Conservation (phyloP, 2,329 filamentous ascomycete genomes). For the Botryotinia convoluta region DNA sequence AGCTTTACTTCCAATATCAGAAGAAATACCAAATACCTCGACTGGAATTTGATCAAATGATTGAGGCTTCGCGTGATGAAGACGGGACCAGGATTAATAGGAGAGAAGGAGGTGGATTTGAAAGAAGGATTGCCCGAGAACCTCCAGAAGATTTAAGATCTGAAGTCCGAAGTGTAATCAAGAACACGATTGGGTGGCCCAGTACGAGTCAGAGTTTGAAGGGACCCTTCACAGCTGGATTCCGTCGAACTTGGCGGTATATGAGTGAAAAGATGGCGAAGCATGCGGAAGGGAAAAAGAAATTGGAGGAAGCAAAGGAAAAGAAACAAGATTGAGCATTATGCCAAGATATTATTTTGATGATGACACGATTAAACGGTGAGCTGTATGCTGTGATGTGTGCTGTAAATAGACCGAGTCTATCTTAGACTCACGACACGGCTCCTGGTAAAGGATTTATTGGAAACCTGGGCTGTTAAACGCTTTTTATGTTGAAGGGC, state of each 20-base stretch:
- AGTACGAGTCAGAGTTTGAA: slow-evolving; percentile 87
- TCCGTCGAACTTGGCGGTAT: slow-evolving; percentile 69
- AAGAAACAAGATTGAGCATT: slow-evolving; percentile 5
- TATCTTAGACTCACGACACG: slow-evolving; percentile 4
- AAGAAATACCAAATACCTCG: slow-evolving; percentile 83
- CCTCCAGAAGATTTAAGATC: slow-evolving; percentile 63
- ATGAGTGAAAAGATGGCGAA: slow-evolving; percentile 77
- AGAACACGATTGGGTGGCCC: slow-evolving; percentile 88
- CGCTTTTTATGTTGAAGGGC: background rate
- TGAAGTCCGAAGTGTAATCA: slow-evolving; percentile 73
- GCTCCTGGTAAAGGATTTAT: background rate
- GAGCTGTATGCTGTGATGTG: slow-evolving; percentile 12
- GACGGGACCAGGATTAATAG: slow-evolving; percentile 66
- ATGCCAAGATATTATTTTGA: slow-evolving; percentile 1
- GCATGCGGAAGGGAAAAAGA: slow-evolving; percentile 43
- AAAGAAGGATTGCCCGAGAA: slow-evolving; percentile 75
- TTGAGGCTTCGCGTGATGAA: slow-evolving; percentile 71
- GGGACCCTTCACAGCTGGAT: slow-evolving; percentile 74
- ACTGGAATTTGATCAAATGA: slow-evolving; percentile 80
- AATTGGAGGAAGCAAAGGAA: slow-evolving; percentile 23
- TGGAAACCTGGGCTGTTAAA: background rate
- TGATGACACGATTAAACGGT: slow-evolving; percentile 7
- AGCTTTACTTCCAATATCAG: slow-evolving; percentile 93
- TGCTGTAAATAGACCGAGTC: slow-evolving; percentile 15
- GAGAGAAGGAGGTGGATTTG: slow-evolving; percentile 79